A percentile compares a stretch with the other conserved stretches of the same genome.
Conservation (phyloP, 345 rosid species). For the Gossypium bickii region DNA sequence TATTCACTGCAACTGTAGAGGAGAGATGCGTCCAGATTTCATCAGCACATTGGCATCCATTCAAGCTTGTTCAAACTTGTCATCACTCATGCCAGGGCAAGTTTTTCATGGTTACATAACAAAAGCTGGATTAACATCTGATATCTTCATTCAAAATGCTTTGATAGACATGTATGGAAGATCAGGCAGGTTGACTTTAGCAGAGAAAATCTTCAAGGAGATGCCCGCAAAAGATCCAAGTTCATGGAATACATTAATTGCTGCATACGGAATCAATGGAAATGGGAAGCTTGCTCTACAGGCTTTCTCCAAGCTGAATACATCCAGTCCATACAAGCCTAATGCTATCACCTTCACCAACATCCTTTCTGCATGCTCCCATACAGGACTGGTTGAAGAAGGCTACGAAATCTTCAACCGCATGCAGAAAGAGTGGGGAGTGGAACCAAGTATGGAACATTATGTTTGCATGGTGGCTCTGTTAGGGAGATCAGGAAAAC, state of each 20-base stretch:
- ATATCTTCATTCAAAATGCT: constrained; percentile 34
- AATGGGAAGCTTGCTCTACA: constrained; percentile 24
- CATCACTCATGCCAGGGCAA: constrained; percentile 24
- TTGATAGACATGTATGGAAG: constrained; percentile 47
- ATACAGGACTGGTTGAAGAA: constrained; percentile 39
- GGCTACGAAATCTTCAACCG: constrained; percentile 31
- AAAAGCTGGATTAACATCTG: constrained; percentile 24
- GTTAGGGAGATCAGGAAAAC: constrained; percentile 46
- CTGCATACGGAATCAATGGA: constrained; percentile 43
- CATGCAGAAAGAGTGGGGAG: constrained; percentile 27
- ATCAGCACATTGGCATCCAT: constrained; percentile 27
- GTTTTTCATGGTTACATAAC: constrained; percentile 32
- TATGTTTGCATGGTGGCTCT: constrained; percentile 48
- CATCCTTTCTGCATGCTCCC: constrained; percentile 42
- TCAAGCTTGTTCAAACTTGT: constrained; percentile 28
- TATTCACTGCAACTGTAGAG: constrained; percentile 4
- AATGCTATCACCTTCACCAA: constrained; percentile 37
- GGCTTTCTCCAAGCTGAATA: constrained; percentile 19
- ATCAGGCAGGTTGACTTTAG: constrained; percentile 33
- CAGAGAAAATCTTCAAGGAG: constrained; percentile 27
- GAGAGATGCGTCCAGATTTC: constrained; percentile 26
- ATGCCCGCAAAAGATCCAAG: constrained; percentile 32
- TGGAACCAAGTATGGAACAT: constrained; percentile 39
- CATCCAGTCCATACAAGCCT: constrained; percentile 11
- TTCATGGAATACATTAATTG: constrained; percentile 45